A percentile compares a stretch with the other conserved stretches of the same genome.
phyloP scores from a whole-genome alignment of 2,329 filamentous ascomycete genomes.

The Ophiosphaerella narmari region DNA sequence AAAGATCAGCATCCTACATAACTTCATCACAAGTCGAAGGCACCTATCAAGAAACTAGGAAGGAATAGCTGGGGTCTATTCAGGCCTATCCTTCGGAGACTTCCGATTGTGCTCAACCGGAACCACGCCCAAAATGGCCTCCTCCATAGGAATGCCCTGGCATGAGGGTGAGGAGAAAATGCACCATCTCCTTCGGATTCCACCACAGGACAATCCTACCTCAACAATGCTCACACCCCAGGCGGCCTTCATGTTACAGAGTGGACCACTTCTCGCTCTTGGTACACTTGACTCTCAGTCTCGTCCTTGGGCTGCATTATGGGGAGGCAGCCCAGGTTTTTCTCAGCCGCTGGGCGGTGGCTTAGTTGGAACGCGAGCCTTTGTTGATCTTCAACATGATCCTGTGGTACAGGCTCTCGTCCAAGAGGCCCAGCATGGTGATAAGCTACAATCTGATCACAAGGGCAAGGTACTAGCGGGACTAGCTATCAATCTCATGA shows the following conservation, averaged over 20 bases:
- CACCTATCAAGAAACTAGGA: no score
- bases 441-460: slow-evolving; percentile 43
- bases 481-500: slow-evolving; percentile 67
- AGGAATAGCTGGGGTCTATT: no score
- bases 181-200: slow-evolving; percentile 65
- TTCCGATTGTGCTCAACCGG: not conserved
- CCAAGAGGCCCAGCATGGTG: slow-evolving; percentile 50
- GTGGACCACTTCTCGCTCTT: slow-evolving; percentile 71
- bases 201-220: slow-evolving; percentile 68
- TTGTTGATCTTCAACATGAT: slow-evolving; percentile 66
- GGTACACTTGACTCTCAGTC: slow-evolving; percentile 70
- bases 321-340: slow-evolving; percentile 76
- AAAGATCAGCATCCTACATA: no score
- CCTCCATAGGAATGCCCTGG: slow-evolving; percentile 57
- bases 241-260: slow-evolving; percentile 64
- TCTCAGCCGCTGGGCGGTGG: slow-evolving; percentile 64
- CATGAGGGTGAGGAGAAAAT: slow-evolving; percentile 71
- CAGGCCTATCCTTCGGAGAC: no score
- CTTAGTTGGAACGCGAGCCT: slow-evolving; percentile 66
- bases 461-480: slow-evolving; percentile 63
- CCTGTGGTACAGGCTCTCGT: slow-evolving; percentile 71
- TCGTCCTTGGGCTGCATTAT: slow-evolving; percentile 76
- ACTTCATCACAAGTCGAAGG: no score
- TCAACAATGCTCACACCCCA: slow-evolving; percentile 64
- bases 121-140: slow-evolving; percentile 41